These are phyloP conservation scores for Mollisia scopiformis DNA, from an alignment of 2,329 filamentous ascomycete genomes.

Conservation along the genomic window DNA sequence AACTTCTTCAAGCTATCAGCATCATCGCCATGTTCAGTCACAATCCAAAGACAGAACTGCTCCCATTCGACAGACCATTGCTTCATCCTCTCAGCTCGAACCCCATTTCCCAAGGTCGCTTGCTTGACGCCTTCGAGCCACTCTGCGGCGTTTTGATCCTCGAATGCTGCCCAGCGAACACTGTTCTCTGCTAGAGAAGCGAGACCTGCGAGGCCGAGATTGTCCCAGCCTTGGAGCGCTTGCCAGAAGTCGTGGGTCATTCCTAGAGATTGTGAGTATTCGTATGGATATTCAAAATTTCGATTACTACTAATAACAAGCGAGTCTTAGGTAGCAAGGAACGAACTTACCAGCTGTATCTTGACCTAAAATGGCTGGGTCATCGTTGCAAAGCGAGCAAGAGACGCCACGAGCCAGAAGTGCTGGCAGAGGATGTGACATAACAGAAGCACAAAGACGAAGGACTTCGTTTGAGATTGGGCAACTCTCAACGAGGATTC, in stretches of 20 bases:
- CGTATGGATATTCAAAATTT: neutral
- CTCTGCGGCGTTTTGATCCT: constrained; percentile 71
- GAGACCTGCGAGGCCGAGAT: constrained; percentile 83
- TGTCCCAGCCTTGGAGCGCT: constrained; percentile 87
- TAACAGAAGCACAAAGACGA: constrained; percentile 74
- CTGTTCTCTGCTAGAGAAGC: constrained; percentile 91
- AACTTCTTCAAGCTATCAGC: constrained; percentile 24
- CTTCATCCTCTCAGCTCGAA: constrained; percentile 73
- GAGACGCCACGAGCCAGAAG: constrained; percentile 83
- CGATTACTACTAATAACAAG: too few relatives aligned
- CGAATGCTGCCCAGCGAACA: constrained; percentile 85
- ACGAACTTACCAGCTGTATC: constrained; percentile 55
- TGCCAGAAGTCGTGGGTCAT: constrained; percentile 96
- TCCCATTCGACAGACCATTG: constrained; percentile 87
- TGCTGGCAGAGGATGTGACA: constrained; percentile 79
- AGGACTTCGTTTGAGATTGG: constrained; percentile 91
- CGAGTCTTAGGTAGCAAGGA: neutral
- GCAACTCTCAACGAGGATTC: constrained; percentile 86
- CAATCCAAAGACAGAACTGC: constrained; percentile 87
- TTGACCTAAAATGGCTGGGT: constrained; percentile 86
- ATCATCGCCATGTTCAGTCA: constrained; percentile 69
- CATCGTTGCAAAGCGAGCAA: constrained; percentile 86
- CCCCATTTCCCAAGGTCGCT: constrained; percentile 70
- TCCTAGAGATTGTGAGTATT: constrained; percentile 44
- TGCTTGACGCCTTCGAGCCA: constrained; percentile 76